Conservation (phyloP, 306 rosid species). For the Cucurbita maxima region DNA sequence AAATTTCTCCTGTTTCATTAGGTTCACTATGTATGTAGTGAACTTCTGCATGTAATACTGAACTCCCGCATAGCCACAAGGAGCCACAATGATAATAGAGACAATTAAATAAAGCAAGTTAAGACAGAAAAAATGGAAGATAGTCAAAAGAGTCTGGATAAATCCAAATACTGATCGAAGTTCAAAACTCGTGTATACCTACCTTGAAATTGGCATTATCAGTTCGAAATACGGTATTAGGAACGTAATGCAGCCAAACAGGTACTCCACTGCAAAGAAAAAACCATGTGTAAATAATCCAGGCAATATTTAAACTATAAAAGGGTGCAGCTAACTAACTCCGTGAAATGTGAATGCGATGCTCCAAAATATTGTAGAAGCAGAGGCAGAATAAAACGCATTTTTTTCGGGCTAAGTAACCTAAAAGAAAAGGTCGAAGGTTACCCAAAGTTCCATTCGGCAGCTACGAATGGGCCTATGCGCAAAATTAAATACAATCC, state of each 20-base stretch:
- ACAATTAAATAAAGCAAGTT: neutral
- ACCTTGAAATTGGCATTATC: constrained; percentile 74
- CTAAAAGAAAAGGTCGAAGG: neutral
- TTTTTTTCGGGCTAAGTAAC: neutral
- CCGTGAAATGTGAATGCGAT: neutral
- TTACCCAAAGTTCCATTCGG: constrained; percentile 45
- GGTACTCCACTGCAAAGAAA: constrained; percentile 71
- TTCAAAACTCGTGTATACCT: constrained; percentile 14
- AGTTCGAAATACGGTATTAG: constrained; percentile 79
- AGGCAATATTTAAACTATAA: neutral
- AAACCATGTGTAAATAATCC: neutral
- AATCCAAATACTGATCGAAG: neutral
- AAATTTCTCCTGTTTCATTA: constrained; percentile 84
- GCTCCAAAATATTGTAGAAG: too few relatives aligned
- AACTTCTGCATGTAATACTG: constrained; percentile 80
- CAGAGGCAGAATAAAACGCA: too few relatives aligned
- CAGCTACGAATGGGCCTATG: constrained; percentile 45
- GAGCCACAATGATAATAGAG: constrained; percentile 10
- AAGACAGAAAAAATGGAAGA: neutral
- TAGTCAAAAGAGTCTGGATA: neutral
- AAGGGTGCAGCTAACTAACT: too few relatives aligned
- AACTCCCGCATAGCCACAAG: constrained; percentile 12
- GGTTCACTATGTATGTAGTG: constrained; percentile 63
- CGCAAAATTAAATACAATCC: constrained; percentile 40
- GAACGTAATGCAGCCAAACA: constrained; percentile 85